Evolutionary conservation across 371 early-diverging fungal genomes (phyloP), one percentile per base, ranked within the genome.

Genomic region (Mucor plumbeus): DNA sequence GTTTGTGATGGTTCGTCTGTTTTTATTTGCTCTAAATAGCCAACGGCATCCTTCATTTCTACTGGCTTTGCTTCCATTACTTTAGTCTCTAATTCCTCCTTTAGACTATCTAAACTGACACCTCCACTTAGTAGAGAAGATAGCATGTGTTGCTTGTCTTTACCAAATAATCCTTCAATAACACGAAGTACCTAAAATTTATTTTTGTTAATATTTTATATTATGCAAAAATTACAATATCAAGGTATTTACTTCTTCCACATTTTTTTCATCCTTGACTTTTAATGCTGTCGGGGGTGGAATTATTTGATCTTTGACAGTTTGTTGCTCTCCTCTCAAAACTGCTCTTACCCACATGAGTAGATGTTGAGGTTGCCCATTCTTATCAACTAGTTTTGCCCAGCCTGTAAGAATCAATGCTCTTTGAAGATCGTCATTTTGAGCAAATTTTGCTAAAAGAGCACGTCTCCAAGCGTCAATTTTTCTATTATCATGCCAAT

Each of bases 291-390:
- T 9, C 8, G 40, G 40, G 33, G 55, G 21, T 13, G 19, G 10
- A 11, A 50, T 50, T 11, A 19, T 10, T 13, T 50, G 50, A 26
- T 50, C 50, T 50, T 50, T 50, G 50, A 57, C 41, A 31, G 64
- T 39, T 50, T 65, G 41, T 38, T 66, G 39, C 40, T 74, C 74
- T 26, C 74, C 67, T 63, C 74, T 36, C 11, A 74, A 54, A 3
- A 74, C 74, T 9, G 70, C 59, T 57, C 74, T 63, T 3, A 74
- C 74, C 74, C 74, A 74, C 74, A 74, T 74, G 7, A 74, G 44
- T 31, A 70, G 38, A 11, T 74, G 44, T 26, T 67, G 67, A 19
- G 60, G 55, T 39, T 26, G 56, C 0, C 62, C 66, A 19, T 57
- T 8, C 58, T 65, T 66, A 13, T 70, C 63, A 1, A 71, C 71